phyloP scores from a whole-genome alignment of 73 alveolate species.

The Uronychia setigera region DNA sequence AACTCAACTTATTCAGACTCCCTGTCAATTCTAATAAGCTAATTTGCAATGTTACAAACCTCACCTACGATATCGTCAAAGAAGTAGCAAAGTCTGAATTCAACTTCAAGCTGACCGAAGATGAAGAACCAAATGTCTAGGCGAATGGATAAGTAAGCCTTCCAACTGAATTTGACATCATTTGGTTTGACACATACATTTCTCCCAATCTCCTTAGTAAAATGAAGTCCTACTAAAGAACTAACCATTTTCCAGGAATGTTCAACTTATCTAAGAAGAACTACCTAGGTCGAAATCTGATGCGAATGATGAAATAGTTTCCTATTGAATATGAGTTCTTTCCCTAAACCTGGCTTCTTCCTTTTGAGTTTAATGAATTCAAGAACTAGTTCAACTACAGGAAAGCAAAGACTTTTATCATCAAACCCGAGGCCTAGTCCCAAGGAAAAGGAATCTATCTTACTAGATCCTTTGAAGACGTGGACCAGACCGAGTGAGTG shows the following conservation, averaged over 20 bases:
- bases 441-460: constrained; percentile 97
- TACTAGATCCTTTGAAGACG: constrained; percentile 83
- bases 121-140: neutral
- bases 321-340: constrained; percentile 64
- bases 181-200: neutral
- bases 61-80: neutral
- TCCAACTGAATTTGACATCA: neutral
- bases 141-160: neutral
- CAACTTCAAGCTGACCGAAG: neutral
- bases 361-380: constrained; percentile 63
- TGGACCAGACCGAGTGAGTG: constrained; percentile 80
- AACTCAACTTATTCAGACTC: neutral
- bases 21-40: neutral
- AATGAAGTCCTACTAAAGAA: constrained; percentile 29
- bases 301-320: neutral
- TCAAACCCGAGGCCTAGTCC: constrained; percentile 94
- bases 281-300: constrained; percentile 15
- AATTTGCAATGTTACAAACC: neutral
- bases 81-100: neutral
- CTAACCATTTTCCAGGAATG: constrained; percentile 59
- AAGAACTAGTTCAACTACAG: constrained; percentile 43
- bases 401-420: constrained; percentile 72
- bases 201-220: neutral
- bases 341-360: constrained; percentile 85
- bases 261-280: constrained; percentile 1